Base-by-base conservation (phyloP, 176 grass and related monocot species). In the Rhipidocladum racemiflorum region DNA sequence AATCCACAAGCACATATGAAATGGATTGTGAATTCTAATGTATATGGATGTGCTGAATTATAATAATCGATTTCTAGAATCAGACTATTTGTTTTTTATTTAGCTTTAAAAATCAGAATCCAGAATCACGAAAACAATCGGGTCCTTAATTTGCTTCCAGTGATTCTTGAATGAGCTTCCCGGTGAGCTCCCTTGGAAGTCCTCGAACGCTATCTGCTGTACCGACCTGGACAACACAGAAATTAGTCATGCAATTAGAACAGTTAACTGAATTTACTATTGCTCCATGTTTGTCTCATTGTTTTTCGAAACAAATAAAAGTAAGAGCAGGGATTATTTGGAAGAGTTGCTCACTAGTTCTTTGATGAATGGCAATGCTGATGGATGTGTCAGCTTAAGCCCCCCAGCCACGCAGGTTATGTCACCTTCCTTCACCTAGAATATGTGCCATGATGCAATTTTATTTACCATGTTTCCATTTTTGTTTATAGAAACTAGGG, bases 401-500 rank as follows among this genome's bases (percentile, higher is more conserved):
- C 91, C 94, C 5, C 94, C 94, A 32, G 94, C 94, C 39, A 97
- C 94, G 77, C 83, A 88, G 44, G 86, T 91, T 54, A 97, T 89
- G 32, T 85, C 85, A 12, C 55, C 87, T 60, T 85, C 83, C 18
- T 88, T 79, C 18, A 97, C 81, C 87, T 91, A 54, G 67, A 79
- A 85, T 39, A 76, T n/a, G 28, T 42, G 6, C 7, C 20, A 73
- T 49, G 11, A 56, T 23, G 60, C 6, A 7, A 84, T 54, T 40
- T 16, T 27, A 4, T 39, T 42, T 6, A n/a, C 1, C 3, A 0
- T 7, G n/a, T 61, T 49, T 27, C 27, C 0, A 4, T 2, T 12
- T 0, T 30, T 29, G 21, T 43, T 3, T 11, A 43, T 43, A 43
- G 9, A 43, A 42, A n/a, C n/a, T n/a, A n/a, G n/a, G n/a, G n/a